Evolutionary conservation across 257 asterid species (phyloP).

Genomic region (Solanum tacnaense): DNA sequence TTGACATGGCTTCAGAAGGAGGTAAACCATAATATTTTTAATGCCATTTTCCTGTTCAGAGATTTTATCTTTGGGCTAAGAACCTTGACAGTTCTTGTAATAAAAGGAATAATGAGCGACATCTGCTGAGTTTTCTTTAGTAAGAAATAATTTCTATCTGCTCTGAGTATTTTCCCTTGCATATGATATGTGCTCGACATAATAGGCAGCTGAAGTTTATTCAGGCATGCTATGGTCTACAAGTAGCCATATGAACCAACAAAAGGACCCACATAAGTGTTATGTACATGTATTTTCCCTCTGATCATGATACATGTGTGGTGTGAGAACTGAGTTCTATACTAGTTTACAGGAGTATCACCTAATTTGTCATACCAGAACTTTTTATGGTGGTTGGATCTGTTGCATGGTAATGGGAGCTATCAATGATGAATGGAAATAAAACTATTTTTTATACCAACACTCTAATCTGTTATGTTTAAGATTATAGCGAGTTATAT

Average conservation of each 20-base stretch:
- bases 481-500: not conserved
- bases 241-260: not conserved
- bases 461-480: not conserved
- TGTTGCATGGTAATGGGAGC: not conserved
- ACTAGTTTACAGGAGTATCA: not conserved
- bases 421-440: not conserved
- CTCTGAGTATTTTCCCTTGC: not conserved
- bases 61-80: not conserved
- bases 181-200: not conserved
- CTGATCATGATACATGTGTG: not conserved
- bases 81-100: not conserved
- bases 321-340: not conserved
- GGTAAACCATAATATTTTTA: slow-evolving; percentile 33
- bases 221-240: not conserved
- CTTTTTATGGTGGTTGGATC: not conserved
- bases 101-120: not conserved
- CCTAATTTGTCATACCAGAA: not conserved
- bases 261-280: not conserved
- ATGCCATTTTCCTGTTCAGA: not conserved
- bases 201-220: not conserved
- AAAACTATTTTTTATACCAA: not conserved
- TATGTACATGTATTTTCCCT: not conserved
- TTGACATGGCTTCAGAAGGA: slow-evolving; percentile 85
- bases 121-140: not conserved
- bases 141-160: not conserved